Conservation (phyloP, 2,329 filamentous ascomycete species). For the Aspergillus sp. region DNA sequence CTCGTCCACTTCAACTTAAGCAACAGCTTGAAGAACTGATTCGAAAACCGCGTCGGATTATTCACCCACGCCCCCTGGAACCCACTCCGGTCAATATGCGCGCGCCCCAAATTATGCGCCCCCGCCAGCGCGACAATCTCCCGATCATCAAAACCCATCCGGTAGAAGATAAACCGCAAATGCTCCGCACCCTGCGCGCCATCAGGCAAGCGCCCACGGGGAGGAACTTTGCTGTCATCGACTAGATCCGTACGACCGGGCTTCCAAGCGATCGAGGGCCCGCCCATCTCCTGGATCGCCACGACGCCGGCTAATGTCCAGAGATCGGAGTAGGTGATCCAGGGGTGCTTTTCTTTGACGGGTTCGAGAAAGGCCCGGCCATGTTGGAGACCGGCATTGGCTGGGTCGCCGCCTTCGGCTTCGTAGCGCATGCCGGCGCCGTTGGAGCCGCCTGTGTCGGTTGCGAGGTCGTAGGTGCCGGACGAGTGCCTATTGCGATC, state of each 20-base stretch:
- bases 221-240: conserved; percentile 53
- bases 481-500: conserved; percentile 47
- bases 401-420: conserved; percentile 56
- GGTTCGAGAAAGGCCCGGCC: conserved; percentile 59
- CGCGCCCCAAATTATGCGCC: conserved; percentile 52
- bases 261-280: conserved; percentile 51
- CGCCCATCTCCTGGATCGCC: conserved; percentile 55
- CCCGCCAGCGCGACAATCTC: conserved; percentile 53
- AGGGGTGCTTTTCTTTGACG: conserved; percentile 52
- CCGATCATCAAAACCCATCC: conserved; percentile 56
- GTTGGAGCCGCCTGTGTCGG: conserved; percentile 58
- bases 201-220: conserved; percentile 52
- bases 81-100: conserved; percentile 50
- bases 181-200: conserved; percentile 50
- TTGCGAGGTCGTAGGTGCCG: conserved; percentile 54
- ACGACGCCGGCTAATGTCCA: conserved; percentile 58
- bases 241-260: conserved; percentile 54
- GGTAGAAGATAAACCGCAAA: conserved; percentile 50
- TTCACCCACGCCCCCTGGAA: conserved; percentile 56
- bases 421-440: conserved; percentile 62
- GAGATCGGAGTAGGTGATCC: conserved; percentile 60
- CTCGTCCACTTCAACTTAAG: conserved; percentile 49
- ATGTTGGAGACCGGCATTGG: conserved; percentile 59
- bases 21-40: conserved; percentile 52
- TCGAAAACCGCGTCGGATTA: conserved; percentile 53